Conservation (phyloP, 1,139 yeast species). For the Suhomyces bokatorum region DNA sequence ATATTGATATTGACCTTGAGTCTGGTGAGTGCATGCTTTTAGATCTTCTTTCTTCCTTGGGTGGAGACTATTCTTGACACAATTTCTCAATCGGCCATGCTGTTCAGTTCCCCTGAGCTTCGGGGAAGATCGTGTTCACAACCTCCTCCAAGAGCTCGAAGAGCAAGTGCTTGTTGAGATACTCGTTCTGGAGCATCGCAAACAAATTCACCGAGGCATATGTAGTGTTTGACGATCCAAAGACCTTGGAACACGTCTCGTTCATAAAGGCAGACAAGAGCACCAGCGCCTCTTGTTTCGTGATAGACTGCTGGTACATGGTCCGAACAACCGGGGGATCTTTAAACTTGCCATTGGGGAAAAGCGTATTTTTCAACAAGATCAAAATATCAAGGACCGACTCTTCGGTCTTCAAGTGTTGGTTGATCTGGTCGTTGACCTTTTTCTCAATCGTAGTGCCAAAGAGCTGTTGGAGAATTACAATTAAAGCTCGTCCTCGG, state of each 20-base stretch:
- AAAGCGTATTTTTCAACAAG: constrained; percentile 49
- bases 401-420: constrained; percentile 45
- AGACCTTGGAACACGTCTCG: constrained; percentile 71
- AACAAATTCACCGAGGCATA: constrained; percentile 63
- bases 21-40: no score
- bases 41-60: no score
- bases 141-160: constrained; percentile 57
- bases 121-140: constrained; percentile 43
- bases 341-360: constrained; percentile 64
- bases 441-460: constrained; percentile 88
- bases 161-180: constrained; percentile 63
- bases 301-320: constrained; percentile 49
- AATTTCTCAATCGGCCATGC: neutral
- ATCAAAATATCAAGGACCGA: constrained; percentile 48
- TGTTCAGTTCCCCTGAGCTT: constrained; percentile 16
- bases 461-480: constrained; percentile 78
- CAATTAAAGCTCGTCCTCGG: constrained; percentile 79
- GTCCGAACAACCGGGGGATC: constrained; percentile 49
- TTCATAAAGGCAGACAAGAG: constrained; percentile 58
- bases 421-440: constrained; percentile 43
- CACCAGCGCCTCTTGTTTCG: constrained; percentile 59
- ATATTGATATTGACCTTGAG: no score
- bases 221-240: constrained; percentile 66
- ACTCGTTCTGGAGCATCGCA: constrained; percentile 72
- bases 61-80: neutral